Evolutionary conservation across 441 rosid species (phyloP), one percentile per base, ranked within the genome.

Genomic region (Adansonia grandidieri): DNA sequence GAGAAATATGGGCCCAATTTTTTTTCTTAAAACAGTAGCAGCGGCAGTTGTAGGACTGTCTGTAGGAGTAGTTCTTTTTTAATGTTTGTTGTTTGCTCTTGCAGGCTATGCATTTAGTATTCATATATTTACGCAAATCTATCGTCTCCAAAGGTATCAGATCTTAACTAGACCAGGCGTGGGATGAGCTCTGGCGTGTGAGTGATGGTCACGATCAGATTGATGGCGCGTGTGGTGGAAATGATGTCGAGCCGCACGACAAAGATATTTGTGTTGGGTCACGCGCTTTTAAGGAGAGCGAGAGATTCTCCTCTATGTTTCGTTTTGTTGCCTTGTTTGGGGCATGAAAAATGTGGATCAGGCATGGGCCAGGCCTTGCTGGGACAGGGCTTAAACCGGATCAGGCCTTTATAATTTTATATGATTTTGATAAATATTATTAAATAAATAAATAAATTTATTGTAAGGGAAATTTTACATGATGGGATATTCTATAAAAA

Each of bases 1-100:
- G 73, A 79, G 76, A n/a, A 24, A 47, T 2, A 78, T 63, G 82
- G 88, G 83, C 61, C 85, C 83, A 11, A 14, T 53, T 53, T 53
- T 28, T 9, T 20, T 63, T 32, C 32, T 32, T 32, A 13, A 5
- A 53, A 53, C 57, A 53, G 57, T 53, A 13, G 19, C 9, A 32
- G 13, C 17, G 32, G 44, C 68, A 6, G 45, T 13, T 62, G 44
- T 7, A 13, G 67, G 44, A 32, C 28, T 24, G 22, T 24, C 44
- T 24, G 44, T 13, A 62, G 67, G 8, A 62, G 67, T 62, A 5
- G 68, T 57, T 54, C 58, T 24, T 24, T 22, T 22, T 51, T 57
- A n/a, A 7, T 60, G 45, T 14, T 22, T 48, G 15, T 13, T 24
- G 66, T 22, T 4, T 28, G 32, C 32, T 28, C 32, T 28, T 28